These are phyloP conservation scores for Quillaja saponaria DNA, from an alignment of 306 rosid genomes.

Conservation along the genomic window DNA sequence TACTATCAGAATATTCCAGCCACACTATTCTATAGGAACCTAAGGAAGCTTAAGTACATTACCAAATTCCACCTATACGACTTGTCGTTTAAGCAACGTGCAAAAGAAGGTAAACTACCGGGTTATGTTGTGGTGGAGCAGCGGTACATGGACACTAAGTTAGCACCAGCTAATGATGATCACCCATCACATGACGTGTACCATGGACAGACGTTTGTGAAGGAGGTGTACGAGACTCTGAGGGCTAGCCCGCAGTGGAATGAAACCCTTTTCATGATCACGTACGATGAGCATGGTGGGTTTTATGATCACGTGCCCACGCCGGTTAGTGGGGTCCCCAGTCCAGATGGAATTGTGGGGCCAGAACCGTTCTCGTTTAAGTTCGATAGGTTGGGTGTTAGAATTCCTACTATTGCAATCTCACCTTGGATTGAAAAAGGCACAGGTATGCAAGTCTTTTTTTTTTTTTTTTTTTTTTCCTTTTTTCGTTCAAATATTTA, in stretches of 20 bases:
- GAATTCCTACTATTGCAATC: constrained; percentile 79
- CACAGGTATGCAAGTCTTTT: constrained; percentile 44
- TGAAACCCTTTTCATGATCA: constrained; percentile 60
- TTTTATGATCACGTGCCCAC: constrained; percentile 82
- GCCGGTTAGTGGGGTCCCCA: constrained; percentile 66
- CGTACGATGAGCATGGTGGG: constrained; percentile 95
- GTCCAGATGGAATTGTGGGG: constrained; percentile 79
- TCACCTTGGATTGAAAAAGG: constrained; percentile 93
- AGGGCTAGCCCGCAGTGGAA: constrained; percentile 94
- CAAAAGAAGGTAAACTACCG: constrained; percentile 61
- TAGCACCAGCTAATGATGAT: constrained; percentile 72
- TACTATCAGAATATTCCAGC: constrained; percentile 78
- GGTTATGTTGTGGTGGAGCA: constrained; percentile 75
- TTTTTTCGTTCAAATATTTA: background rate
- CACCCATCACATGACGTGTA: constrained; percentile 92
- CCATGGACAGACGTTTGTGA: constrained; percentile 75
- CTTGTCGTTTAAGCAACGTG: constrained; percentile 50
- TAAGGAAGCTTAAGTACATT: constrained; percentile 62
- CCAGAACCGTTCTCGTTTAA: constrained; percentile 62
- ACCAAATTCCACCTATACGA: constrained; percentile 53
- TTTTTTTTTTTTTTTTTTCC: background rate
- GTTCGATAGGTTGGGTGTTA: constrained; percentile 76
- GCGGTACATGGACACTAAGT: constrained; percentile 59
- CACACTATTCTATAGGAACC: constrained; percentile 63
- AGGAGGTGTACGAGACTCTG: constrained; percentile 84